Base-by-base conservation (phyloP, 257 asterid genomes). In the Nicotiana knightiana region DNA sequence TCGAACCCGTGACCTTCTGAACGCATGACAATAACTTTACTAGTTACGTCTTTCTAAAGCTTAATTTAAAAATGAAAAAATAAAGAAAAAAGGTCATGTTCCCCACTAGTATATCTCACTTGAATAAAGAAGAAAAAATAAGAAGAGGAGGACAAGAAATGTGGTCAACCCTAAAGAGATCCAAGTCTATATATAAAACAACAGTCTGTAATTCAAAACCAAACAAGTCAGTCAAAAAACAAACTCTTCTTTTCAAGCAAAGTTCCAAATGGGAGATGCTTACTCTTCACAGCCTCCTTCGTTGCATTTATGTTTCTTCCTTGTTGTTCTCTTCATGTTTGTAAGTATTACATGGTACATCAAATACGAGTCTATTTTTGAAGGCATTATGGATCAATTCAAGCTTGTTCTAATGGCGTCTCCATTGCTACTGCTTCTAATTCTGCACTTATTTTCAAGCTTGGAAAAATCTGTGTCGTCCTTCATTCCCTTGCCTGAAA, bases 331-430 rank as follows among this genome's bases (percentile, higher is more conserved):
- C n/a, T 85, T 87, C 84, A 79, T 85, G 46, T 95, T 95, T 83
- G 91, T 95, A 6, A 88, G 92, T 21, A 81, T 93, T 82, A 91
- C 95, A 8, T 95, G 99, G 99, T 93, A 93, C 94, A 79, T 91
- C 63, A 91, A 89, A 82, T 91, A 88, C 85, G 98, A 91, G 58
- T 88, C 91, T 43, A 39, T 92, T 2, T 91, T 95, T 81, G 98
- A 87, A 53, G 94, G 93, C 37, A 15, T 95, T 6, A 87, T 93
- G 83, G 97, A 93, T 26, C 95, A 89, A 79, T 62, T 95, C 4
- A 93, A 91, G 85, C 81, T 92, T n/a, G 0, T 91, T 3, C 87
- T 93, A 35, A 89, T 95, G 90, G 59, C 91, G 9, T 95, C 99
- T 16, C 99, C 97, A 73, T 84, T 95, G 30, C 82, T 95, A 35